Percentiles rank a stretch among this genome's conserved stretches.
phyloP scores from a whole-genome alignment of 441 rosid species.

The Melastoma candidum region DNA sequence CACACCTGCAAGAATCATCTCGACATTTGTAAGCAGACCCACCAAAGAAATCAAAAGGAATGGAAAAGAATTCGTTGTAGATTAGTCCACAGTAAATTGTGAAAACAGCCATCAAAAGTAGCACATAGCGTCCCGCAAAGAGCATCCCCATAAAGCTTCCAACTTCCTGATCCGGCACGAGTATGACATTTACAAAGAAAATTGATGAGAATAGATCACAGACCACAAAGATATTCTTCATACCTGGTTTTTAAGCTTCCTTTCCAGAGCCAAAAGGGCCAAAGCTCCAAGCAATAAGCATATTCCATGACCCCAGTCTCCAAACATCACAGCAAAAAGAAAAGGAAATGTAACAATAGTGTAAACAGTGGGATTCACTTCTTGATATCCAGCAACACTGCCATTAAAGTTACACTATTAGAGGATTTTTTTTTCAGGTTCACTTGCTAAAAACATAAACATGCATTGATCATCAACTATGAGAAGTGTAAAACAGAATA shows the following conservation, averaged over 20 bases:
- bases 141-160: constrained; percentile 99
- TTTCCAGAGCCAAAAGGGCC: constrained; percentile 74
- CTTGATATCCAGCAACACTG: constrained; percentile 96
- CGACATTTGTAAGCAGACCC: constrained; percentile 90
- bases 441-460: too few species aligned
- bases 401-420: constrained; percentile 8
- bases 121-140: constrained; percentile 88
- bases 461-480: too few species aligned
- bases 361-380: constrained; percentile 93
- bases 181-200: constrained; percentile 1
- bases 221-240: too few species aligned
- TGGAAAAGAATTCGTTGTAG: constrained; percentile 94
- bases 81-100: constrained; percentile 94
- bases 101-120: constrained; percentile 81
- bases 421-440: too few species aligned
- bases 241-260: constrained; percentile 71
- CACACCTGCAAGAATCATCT: constrained; percentile 71
- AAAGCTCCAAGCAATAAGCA: constrained; percentile 88
- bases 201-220: background rate
- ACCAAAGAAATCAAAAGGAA: constrained; percentile 91
- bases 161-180: constrained; percentile 47
- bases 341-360: constrained; percentile 82
- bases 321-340: constrained; percentile 99
- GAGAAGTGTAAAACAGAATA: too few species aligned
- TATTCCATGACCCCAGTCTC: constrained; percentile 99